Base-by-base conservation (phyloP, 805 yeast species). In the Maudiozyma serrabonitensis region DNA sequence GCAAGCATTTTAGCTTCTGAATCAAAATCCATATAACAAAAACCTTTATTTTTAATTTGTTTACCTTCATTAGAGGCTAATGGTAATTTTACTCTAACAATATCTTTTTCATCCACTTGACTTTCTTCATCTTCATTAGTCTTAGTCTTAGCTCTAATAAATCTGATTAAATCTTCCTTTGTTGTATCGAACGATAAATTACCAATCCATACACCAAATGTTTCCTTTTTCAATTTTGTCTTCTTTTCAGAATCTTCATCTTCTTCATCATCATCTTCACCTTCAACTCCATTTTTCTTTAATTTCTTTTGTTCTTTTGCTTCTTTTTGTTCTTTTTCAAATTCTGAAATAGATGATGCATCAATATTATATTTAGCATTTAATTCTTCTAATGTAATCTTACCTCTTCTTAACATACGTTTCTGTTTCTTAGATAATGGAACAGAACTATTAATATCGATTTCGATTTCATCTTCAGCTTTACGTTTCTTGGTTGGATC, bases 391-490 rank as follows among this genome's bases (percentile, higher is more conserved):
- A 80, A 56, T 45, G 84, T 78, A 31, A 76, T 61, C 60, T 85
- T 81, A 52, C 89, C 89, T 55, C 83, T 87, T 68, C 93, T 91
- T 56, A 85, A 69, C 56, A 82, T 70, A 70, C 98, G 84, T 60
- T 84, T 84, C 67, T 91, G 96, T 66, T 93, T 91, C 67, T 87
- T 90, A 12, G 96, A 89, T 46, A 90, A 71, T 1, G 99, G 97
- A 13, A 84, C 78, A 6, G 87, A 81, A 45, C 80, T 84, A 23
- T 71, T 69, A 48, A 85, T 69, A 60, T 84, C 85, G 52, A 85
- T 84, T 56, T 80, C 86, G 46, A 85, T 74, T 60, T 82, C 87
- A 54, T 72, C 75, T 16, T 71, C 73, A 43, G 69, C 69, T 54
- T 57, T 61, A 56, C 66, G 68, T 56, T 61, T 66, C 59, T 60